Percentiles rank a stretch among this genome's conserved stretches.
Evolutionary conservation across 805 yeast species (phyloP).

Genomic region (Metschnikowia lunata): DNA sequence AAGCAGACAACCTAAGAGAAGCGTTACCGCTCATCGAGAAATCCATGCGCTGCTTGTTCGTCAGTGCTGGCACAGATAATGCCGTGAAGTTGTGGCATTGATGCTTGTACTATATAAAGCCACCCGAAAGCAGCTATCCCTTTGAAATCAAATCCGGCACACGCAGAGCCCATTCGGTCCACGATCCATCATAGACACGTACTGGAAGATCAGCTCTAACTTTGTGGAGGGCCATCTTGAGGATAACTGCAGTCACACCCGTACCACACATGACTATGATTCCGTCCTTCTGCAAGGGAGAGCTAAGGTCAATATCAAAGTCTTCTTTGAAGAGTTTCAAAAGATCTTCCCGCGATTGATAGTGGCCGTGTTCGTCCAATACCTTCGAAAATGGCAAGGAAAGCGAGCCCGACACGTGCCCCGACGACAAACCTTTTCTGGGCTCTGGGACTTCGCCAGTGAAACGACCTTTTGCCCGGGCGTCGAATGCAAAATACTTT

Average conservation of each 20-base stretch:
- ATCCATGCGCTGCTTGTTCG: conserved; percentile 57
- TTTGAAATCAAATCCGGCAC: conserved; percentile 58
- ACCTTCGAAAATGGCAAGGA: conserved; percentile 72
- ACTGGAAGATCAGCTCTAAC: conserved; percentile 34
- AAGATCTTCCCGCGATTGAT: conserved; percentile 46
- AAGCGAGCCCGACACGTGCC: conserved; percentile 80
- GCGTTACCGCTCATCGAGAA: conserved; percentile 26
- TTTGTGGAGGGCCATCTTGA: conserved; percentile 60
- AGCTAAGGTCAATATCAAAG: conserved; percentile 28
- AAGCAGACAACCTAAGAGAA: conserved; percentile 13
- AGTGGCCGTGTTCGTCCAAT: conserved; percentile 46
- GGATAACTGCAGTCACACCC: conserved; percentile 90
- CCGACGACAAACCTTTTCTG: conserved; percentile 80
- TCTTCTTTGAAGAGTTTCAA: conserved; percentile 38
- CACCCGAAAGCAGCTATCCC: conserved; percentile 1
- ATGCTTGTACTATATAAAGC: background rate
- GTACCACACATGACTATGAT: conserved; percentile 91
- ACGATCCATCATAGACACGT: conserved; percentile 68
- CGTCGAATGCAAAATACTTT: conserved; percentile 66
- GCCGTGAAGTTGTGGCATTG: conserved; percentile 53
- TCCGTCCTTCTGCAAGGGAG: conserved; percentile 45
- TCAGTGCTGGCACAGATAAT: conserved; percentile 61
- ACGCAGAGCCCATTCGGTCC: conserved; percentile 84
- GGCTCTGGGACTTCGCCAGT: conserved; percentile 85
- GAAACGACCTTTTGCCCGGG: conserved; percentile 72